Base-by-base conservation (phyloP, 352 stramenopile genomes). In the Phytophthora podocarpi region DNA sequence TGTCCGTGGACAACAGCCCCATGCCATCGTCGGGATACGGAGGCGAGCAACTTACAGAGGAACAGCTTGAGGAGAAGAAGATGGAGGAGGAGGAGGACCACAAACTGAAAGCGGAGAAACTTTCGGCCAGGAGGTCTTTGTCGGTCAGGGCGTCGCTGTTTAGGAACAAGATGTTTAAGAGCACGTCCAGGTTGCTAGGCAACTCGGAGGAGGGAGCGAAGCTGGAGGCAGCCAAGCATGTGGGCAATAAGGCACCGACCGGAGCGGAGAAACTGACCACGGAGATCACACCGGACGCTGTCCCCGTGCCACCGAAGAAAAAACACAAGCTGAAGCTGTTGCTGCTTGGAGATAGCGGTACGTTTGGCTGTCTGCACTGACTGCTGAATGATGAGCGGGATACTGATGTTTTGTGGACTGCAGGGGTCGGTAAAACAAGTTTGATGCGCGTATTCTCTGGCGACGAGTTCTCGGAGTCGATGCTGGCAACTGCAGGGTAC, bases 391-490 rank as follows among this genome's bases (percentile, higher is more conserved):
- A 40, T 23, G 39, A n/a, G n/a, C 21, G 28, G 34, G 37, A 34
- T 39, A 39, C 32, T 72, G 50, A 61, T 5, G 31, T 61, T 39
- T 52, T 35, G 2, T 24, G 7, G 11, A 12, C 11, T 47, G 7
- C 45, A 85, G 87, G 87, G 3, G 93, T 98, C 8, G 93, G 93
- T 58, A 98, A 98, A 56, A 98, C 88, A 4, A 97, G 87, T 75
- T 63, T 98, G 34, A 97, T 98, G 83, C 82, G 88, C n/a, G 89
- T 96, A 9, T 98, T 97, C 51, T 97, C 87, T 3, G 90, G 93
- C 12, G 89, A 98, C 56, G 78, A 93, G 16, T 98, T 98, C 57
- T 95, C 82, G 4, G 80, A 96, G 41, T 96, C 87, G 39, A 87
- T 97, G 82, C 56, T 96, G 52, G 87, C 84, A 20, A 98, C 93